Base-by-base conservation (phyloP, 2,329 filamentous ascomycete species). In the Thielaviopsis ethacetica region DNA sequence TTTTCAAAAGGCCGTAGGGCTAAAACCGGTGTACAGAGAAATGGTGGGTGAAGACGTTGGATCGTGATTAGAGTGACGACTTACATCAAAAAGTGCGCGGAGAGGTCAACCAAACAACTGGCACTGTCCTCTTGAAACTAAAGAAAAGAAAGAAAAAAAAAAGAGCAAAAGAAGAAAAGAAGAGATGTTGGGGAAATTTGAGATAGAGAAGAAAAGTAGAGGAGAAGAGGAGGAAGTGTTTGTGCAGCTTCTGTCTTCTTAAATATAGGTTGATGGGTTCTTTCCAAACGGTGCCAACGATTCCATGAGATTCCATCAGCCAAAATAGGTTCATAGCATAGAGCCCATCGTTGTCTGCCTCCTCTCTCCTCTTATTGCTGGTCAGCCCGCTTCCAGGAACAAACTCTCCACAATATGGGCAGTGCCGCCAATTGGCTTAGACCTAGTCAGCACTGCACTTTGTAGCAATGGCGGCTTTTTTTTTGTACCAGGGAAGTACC, bases 271-370 rank as follows among this genome's bases (percentile, higher is more conserved):
- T 56, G 52, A 26, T 50, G 52, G 38, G 38, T 26, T 53, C 44
- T 47, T 53, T 58, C 56, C 21, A 47, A 26, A 59, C 10, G 38
- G 44, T 54, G 30, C 53, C 47, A 55, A 44, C 53, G 62, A 63
- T 63, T 63, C 62, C 58, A 63, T 60, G 61, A 61, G 62, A 62
- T 63, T 63, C 62, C 59, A 63, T 63, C 57, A 61, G 54, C 54
- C 50, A 57, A 62, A 54, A 55, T 53, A 49, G n/a, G 44, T 21
- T 49, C 44, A 49, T 49, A 49, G 44, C 44, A 21, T 49, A 49
- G n/a, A 49, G 38, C 38, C 38, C 38, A 44, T 17, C 38, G 13
- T n/a, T 44, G 38, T 17, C 38, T 44, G 30, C 30, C 30, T 34
- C 30, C 30, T 17, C 38, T 17, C 30, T 34, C 30, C 30, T 17